Base-by-base conservation (phyloP, 2,329 filamentous ascomycete species). In the Hymenoscyphus repandus region DNA sequence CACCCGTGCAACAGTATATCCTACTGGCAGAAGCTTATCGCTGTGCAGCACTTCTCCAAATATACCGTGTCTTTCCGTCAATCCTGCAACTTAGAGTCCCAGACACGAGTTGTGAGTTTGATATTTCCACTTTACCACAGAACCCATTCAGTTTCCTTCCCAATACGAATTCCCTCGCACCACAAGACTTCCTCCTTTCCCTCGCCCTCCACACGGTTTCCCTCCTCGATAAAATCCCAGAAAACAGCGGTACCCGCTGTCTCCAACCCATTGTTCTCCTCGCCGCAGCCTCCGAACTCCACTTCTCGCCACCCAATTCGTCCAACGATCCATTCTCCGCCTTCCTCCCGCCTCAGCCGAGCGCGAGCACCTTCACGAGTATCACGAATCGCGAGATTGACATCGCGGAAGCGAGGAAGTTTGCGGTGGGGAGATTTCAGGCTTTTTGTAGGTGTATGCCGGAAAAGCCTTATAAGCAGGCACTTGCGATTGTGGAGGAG, bases 1-100 rank as follows among this genome's bases (percentile, higher is more conserved):
- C 61, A 0, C 62, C 62, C 1, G 60, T 64, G 2, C 52, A 63
- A 15, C 62, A 64, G 43, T 64, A 64, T 22, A 55, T 63, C n/a
- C 38, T 59, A 3, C 56, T 64, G 2, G 61, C 61, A n/a, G 62
- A 64, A 54, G 53, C 56, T 11, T 64, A 61, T 45, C 55, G 60
- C 18, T 61, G 58, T 18, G 58, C 60, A 7, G 62, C 58, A 2
- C 52, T 63, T 1, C 48, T 64, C 2, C 54, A 62, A 44, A 56
- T 64, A 11, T 63, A 64, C 40, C 52, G 61, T 1, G 45, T 64
- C 1, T 63, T 64, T 13, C 61, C 61, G 11, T 49, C 55, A 0
- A 54, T 62, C 18, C 56, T 62, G 1, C 47, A 49, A 4, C 50
- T 56, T 10, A 51, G 62, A 3, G 48, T 59, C 13, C 61, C 49